A percentile compares a stretch with the other conserved stretches of the same genome.
Conservation (phyloP, 257 asterid genomes). For the Forsythia suspensa region DNA sequence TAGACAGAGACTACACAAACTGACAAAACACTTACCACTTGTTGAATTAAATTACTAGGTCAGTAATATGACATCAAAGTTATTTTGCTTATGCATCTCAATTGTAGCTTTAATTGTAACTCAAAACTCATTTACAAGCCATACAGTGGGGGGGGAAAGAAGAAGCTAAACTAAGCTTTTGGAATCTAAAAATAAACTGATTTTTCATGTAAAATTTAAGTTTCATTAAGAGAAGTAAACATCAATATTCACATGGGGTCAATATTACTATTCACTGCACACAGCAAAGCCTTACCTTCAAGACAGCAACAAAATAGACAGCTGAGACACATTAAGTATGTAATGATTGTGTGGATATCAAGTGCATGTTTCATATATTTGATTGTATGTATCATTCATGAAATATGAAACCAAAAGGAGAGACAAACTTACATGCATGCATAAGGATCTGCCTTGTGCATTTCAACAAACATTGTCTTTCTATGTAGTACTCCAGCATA, state of each 20-base stretch:
- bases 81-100: background rate
- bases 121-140: background rate
- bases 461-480: slow-evolving; percentile 89
- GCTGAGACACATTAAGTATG: background rate
- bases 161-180: background rate
- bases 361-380: slow-evolving; percentile 5
- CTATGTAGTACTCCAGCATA: slow-evolving; percentile 71
- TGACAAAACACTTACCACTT: background rate
- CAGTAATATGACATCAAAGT: background rate
- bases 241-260: background rate
- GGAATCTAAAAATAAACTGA: background rate
- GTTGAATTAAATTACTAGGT: slow-evolving; percentile 6
- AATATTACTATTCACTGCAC: background rate
- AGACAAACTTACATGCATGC: slow-evolving; percentile 69
- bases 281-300: background rate
- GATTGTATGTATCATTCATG: slow-evolving; percentile 7
- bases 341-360: slow-evolving; percentile 1
- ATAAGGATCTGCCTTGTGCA: slow-evolving; percentile 79
- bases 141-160: background rate
- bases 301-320: background rate
- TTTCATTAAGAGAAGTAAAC: background rate
- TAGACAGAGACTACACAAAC: background rate
- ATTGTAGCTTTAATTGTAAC: background rate
- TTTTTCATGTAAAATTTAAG: background rate
- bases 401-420: slow-evolving; percentile 22